These are phyloP conservation scores for Hanseniaspora taiwanica DNA, from an alignment of 805 yeast genomes.

Conservation along the genomic window DNA sequence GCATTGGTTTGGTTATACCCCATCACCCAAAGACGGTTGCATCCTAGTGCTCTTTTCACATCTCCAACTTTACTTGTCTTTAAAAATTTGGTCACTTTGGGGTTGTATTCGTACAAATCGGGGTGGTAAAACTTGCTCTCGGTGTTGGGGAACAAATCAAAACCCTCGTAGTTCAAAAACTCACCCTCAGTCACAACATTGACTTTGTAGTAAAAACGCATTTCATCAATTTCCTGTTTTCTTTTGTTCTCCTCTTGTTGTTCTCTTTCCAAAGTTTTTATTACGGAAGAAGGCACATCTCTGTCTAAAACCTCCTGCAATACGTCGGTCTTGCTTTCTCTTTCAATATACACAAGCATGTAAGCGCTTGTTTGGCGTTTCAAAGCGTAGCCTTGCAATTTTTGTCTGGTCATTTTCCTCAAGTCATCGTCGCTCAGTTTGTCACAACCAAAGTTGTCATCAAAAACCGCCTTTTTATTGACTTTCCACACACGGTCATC, in stretches of 20 bases:
- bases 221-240: slow-evolving; percentile 56
- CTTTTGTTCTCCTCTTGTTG: slow-evolving; percentile 38
- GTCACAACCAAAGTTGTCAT: slow-evolving; percentile 83
- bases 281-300: slow-evolving; percentile 57
- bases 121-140: slow-evolving; percentile 32
- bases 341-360: slow-evolving; percentile 86
- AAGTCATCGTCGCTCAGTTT: slow-evolving; percentile 36
- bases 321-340: slow-evolving; percentile 41
- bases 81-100: slow-evolving; percentile 33
- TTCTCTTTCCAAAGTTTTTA: slow-evolving; percentile 52
- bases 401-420: slow-evolving; percentile 39
- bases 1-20: slow-evolving; percentile 61
- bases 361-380: slow-evolving; percentile 89
- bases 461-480: slow-evolving; percentile 72
- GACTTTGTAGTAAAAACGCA: slow-evolving; percentile 46
- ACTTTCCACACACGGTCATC: slow-evolving; percentile 91
- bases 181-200: slow-evolving; percentile 41
- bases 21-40: slow-evolving; percentile 44
- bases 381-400: slow-evolving; percentile 49
- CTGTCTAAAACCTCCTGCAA: slow-evolving; percentile 43
- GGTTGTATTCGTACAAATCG: slow-evolving; percentile 31
- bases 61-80: slow-evolving; percentile 41
- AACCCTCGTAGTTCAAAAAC: slow-evolving; percentile 51
- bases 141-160: slow-evolving; percentile 64
- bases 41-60: slow-evolving; percentile 24